Evolutionary conservation across 352 stramenopile genomes (phyloP).

Genomic region (Globisporangium ultimum): DNA sequence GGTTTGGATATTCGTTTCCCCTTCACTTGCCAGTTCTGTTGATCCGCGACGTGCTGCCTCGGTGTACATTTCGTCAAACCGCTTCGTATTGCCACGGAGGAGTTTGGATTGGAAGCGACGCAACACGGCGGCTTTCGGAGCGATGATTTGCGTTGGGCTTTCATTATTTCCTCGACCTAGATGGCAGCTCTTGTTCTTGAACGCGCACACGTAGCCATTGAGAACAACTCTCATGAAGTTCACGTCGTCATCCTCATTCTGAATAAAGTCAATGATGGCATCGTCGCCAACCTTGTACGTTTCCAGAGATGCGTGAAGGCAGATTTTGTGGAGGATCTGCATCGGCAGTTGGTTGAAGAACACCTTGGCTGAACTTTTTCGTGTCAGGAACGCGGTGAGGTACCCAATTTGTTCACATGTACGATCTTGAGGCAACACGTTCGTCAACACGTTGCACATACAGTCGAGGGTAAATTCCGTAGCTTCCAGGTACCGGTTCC

Average conservation of each 20-base stretch:
- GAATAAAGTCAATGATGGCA: conserved; percentile 25
- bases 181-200: conserved; percentile 22
- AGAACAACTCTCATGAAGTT: conserved; percentile 33
- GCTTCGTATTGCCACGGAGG: conserved; percentile 14
- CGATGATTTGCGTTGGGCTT: not conserved
- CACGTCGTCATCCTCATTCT: conserved; percentile 29
- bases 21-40: not conserved
- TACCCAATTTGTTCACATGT: conserved; percentile 39
- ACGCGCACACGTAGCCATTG: conserved; percentile 40
- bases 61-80: not conserved
- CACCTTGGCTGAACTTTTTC: conserved; percentile 21
- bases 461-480: conserved; percentile 22
- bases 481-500: conserved; percentile 21
- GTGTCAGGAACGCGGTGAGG: conserved; percentile 27
- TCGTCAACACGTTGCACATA: conserved; percentile 21
- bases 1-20: conserved; percentile 2
- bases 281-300: conserved; percentile 21
- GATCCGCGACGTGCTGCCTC: not conserved
- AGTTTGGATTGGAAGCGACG: conserved; percentile 30
- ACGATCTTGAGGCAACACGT: conserved; percentile 34
- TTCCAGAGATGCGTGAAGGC: conserved; percentile 31
- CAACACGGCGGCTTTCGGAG: conserved; percentile 18
- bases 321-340: conserved; percentile 24
- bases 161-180: no score
- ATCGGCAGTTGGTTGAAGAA: conserved; percentile 41